Evolutionary conservation across 768 basidiomycete species (phyloP), one percentile per base, ranked within the genome.

Genomic region (Auricularia cornea): DNA sequence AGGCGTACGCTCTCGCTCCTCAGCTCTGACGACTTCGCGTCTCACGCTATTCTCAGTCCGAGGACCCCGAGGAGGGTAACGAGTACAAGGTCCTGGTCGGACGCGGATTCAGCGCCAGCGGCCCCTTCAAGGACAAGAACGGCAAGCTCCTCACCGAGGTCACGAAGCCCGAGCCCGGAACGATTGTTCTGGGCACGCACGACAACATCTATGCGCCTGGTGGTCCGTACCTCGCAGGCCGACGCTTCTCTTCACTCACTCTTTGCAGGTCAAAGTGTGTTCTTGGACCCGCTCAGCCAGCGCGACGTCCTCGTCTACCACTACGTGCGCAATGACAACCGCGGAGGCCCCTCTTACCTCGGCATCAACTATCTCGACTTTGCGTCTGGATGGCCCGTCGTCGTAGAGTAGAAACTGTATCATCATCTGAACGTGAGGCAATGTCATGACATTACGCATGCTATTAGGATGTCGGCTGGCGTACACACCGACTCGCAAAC

Each of bases 201-300:
- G 72, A 68, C 59, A 69, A 72, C 33, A 63, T 73, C 33, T 73
- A 71, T 44, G 70, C 70, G 20, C 72, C 72, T 30, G 71, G 72
- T 3, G 72, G 72, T 56, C 20, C 12, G 20, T 0, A 6, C 18
- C 38, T 8, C 16, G 35, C 16, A 14, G 8, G 20, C 44, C 20
- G 44, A 48, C n/a, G n/a, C n/a, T n/a, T n/a, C n/a, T n/a, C n/a
- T 23, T 48, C 44, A 26, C 11, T 3, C 11, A 1, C 44, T 5
- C 44, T 12, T 6, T 18, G 44, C 44, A 48, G 44, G 54, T 16
- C 54, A 57, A 29, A 57, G 54, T 26, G 54, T 57, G 26, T 57
- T 57, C 54, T 26, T n/a, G 26, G 54, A 57, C 54, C 54, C 54
- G 4, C 26, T 57, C 26, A 29, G 28, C 26, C 26, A 20, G 8